These are phyloP conservation scores for Escallonia rubra DNA, from an alignment of 129 eudicot species.

Conservation along the genomic window DNA sequence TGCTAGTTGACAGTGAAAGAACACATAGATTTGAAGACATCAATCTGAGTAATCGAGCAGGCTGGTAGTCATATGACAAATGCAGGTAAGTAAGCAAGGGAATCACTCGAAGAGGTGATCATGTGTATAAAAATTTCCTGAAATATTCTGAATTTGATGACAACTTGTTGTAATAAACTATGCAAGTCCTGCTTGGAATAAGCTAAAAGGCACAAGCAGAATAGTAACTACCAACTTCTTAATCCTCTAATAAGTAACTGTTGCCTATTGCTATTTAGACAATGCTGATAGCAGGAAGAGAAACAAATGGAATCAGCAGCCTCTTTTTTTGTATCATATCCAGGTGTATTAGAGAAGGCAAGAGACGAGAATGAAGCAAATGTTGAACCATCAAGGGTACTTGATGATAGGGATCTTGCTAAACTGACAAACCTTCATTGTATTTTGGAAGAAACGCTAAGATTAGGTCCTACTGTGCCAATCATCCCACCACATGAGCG, in stretches of 20 bases:
- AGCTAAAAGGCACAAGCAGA: not conserved
- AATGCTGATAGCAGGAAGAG: slow-evolving; percentile 17
- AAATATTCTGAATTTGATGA: too few relatives aligned
- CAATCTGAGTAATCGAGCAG: too few relatives aligned
- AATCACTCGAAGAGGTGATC: too few relatives aligned
- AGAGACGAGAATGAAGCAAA: not conserved
- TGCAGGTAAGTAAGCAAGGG: too few relatives aligned
- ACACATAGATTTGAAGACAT: not conserved
- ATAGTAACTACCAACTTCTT: not conserved
- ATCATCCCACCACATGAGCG: slow-evolving; percentile 30
- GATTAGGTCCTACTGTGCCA: slow-evolving; percentile 34
- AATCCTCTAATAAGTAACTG: not conserved
- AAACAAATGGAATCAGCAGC: slow-evolving; percentile 16
- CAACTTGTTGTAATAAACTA: not conserved
- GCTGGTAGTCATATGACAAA: too few relatives aligned
- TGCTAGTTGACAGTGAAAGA: too few relatives aligned
- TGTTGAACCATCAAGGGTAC: not conserved
- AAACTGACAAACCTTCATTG: slow-evolving; percentile 30
- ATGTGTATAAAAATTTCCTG: too few relatives aligned
- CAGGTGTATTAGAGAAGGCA: slow-evolving; percentile 4
- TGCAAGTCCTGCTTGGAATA: not conserved
- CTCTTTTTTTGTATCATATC: slow-evolving; percentile 16
- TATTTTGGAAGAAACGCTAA: slow-evolving; percentile 32
- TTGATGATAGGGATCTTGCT: slow-evolving; percentile 13
- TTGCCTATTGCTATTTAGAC: slow-evolving; percentile 1